Evolutionary conservation across 2,329 filamentous ascomycete genomes (phyloP).

Genomic region (Ceratocystis eucalypticola): DNA sequence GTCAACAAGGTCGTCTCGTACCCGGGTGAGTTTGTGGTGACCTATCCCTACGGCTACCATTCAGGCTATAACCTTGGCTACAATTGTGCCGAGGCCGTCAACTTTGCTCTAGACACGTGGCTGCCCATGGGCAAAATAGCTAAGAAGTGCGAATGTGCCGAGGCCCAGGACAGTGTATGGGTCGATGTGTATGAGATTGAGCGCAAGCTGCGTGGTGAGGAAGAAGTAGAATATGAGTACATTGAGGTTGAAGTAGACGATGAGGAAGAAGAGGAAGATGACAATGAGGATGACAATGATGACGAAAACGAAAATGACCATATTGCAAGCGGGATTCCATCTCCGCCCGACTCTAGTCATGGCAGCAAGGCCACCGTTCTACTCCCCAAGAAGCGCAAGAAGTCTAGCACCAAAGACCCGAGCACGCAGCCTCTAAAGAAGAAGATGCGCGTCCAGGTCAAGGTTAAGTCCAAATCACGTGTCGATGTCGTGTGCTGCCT

Average conservation of each 20-base stretch:
- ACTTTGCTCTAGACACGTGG: constrained; percentile 94
- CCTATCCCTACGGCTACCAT: constrained; percentile 95
- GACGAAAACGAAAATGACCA: constrained; percentile 51
- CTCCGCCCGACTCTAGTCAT: constrained; percentile 61
- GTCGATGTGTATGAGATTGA: constrained; percentile 94
- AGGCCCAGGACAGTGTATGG: constrained; percentile 95
- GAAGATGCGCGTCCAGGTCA: constrained; percentile 50
- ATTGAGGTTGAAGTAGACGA: constrained; percentile 60
- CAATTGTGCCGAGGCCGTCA: constrained; percentile 97
- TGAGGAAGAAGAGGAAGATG: constrained; percentile 36
- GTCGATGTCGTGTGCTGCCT: constrained; percentile 73
- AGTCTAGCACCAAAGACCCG: constrained; percentile 36
- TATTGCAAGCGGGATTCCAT: constrained; percentile 47
- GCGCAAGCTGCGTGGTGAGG: constrained; percentile 80
- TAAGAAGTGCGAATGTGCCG: constrained; percentile 90
- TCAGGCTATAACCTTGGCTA: constrained; percentile 97
- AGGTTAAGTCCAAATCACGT: constrained; percentile 57
- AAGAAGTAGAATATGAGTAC: constrained; percentile 62
- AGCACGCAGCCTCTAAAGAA: constrained; percentile 32
- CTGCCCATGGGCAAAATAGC: constrained; percentile 88
- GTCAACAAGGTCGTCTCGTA: constrained; percentile 94
- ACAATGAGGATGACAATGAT: constrained; percentile 44
- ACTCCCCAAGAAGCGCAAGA: constrained; percentile 29
- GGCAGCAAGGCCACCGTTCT: constrained; percentile 37
- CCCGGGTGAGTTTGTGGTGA: constrained; percentile 95